phyloP scores from a whole-genome alignment of 108 stramenopile species.

The Nannochloropsis gaditana region DNA sequence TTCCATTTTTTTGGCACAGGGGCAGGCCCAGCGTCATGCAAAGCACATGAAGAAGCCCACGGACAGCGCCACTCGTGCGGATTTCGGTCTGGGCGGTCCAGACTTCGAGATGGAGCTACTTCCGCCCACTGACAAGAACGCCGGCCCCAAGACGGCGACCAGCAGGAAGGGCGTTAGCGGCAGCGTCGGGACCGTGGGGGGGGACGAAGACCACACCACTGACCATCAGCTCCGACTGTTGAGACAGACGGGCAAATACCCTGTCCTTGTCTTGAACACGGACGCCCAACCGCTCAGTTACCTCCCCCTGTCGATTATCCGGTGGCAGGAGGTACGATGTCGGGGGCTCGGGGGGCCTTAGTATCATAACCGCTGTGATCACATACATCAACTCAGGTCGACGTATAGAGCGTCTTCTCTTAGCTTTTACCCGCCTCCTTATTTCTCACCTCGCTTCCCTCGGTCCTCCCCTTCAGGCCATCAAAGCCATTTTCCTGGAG shows the following conservation, averaged over 20 bases:
- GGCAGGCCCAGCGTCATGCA: slow-evolving; percentile 1
- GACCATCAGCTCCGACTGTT: not conserved
- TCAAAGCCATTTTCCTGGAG: slow-evolving; percentile 54
- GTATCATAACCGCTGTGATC: too few species aligned
- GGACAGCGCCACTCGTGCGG: not conserved
- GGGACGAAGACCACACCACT: not conserved
- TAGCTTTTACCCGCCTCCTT: not conserved
- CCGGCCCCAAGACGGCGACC: not conserved
- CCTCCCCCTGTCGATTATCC: slow-evolving; percentile 45
- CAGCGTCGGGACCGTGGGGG: not conserved
- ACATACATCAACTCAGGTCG: too few species aligned
- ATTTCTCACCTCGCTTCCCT: not conserved
- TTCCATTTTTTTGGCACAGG: not conserved
- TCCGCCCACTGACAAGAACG: not conserved
- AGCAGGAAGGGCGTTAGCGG: not conserved
- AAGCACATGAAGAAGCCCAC: not conserved
- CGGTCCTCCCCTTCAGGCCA: slow-evolving; percentile 36
- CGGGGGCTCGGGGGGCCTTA: too few species aligned
- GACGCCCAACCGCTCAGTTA: slow-evolving; percentile 55
- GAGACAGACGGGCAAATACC: slow-evolving; percentile 28
- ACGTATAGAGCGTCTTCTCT: too few species aligned
- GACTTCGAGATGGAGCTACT: slow-evolving; percentile 11
- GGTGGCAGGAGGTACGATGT: slow-evolving; percentile 30
- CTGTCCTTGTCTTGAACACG: slow-evolving; percentile 54
- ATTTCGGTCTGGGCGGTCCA: not conserved